Conservation (phyloP, 164 flowering plant genomes). For the Piper betle region DNA sequence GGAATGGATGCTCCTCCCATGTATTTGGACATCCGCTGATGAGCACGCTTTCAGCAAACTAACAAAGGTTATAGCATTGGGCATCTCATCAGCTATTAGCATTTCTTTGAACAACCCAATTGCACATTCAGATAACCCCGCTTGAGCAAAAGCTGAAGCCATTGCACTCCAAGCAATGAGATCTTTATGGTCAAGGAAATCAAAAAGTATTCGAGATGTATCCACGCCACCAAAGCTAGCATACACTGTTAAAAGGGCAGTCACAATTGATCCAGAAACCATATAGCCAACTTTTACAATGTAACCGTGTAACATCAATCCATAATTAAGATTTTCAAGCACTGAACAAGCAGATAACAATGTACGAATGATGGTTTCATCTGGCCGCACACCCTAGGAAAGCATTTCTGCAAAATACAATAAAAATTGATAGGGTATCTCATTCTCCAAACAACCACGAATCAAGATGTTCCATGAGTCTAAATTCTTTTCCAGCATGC, state of each 20-base stretch:
- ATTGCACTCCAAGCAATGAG: conserved; percentile 52
- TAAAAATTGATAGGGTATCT: conserved; percentile 21
- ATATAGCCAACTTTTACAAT: conserved; percentile 30
- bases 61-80: conserved; percentile 40
- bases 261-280: conserved; percentile 24
- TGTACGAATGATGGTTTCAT: conserved; percentile 24
- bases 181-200: conserved; percentile 31
- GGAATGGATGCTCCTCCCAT: conserved; percentile 40
- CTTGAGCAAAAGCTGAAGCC: conserved; percentile 30
- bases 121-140: conserved; percentile 25
- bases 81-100: conserved; percentile 28
- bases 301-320: conserved; percentile 24
- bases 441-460: conserved; percentile 31
- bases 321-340: conserved; percentile 19
- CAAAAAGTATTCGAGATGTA: conserved; percentile 23
- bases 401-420: conserved; percentile 19
- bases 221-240: conserved; percentile 30
- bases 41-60: conserved; percentile 46
- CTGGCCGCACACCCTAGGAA: conserved; percentile 11
- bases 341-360: conserved; percentile 18
- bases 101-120: conserved; percentile 25
- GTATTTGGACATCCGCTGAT: conserved; percentile 22
- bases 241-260: conserved; percentile 40
- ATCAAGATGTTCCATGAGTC: conserved; percentile 53
- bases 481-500: conserved; percentile 25